Evolutionary conservation across 1,284 basidiomycete species (phyloP).

Genomic region (Tylopilus microsporus): DNA sequence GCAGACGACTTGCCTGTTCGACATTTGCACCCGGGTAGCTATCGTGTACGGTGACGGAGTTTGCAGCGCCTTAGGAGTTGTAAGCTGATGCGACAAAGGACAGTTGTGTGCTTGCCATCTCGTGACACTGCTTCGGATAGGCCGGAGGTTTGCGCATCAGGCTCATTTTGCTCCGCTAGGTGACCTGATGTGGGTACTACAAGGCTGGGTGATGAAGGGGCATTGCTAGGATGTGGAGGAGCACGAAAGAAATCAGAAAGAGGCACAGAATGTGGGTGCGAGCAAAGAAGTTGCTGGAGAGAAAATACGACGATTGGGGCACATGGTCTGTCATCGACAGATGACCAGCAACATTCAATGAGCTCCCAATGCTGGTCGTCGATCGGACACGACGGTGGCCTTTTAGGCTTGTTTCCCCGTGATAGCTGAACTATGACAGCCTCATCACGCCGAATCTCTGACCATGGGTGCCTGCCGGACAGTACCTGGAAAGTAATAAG

Average conservation of each 20-base stretch:
- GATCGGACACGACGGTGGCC: not conserved
- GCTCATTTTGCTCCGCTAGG: not conserved
- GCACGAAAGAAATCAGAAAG: not conserved
- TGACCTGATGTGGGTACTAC: not conserved
- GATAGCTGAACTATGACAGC: not conserved
- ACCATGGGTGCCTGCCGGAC: conserved; percentile 4
- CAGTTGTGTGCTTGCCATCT: not conserved
- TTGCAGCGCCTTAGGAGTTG: not conserved
- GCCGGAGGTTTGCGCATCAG: not conserved
- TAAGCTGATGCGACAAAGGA: not conserved
- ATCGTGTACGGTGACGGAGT: not conserved
- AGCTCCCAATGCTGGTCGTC: conserved; percentile 4
- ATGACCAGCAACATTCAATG: conserved; percentile 6
- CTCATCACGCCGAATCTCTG: not conserved
- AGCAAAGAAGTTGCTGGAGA: not conserved
- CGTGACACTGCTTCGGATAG: not conserved
- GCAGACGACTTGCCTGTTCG: not conserved
- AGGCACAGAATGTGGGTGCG: not conserved
- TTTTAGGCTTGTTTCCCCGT: not conserved
- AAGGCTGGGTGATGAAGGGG: not conserved
- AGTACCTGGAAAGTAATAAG: not conserved
- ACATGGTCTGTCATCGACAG: not conserved
- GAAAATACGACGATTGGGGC: not conserved
- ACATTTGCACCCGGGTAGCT: no score
- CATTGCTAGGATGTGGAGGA: not conserved